These are phyloP conservation scores for Drechslera avenae DNA, from an alignment of 2,329 filamentous ascomycete genomes.

Conservation along the genomic window DNA sequence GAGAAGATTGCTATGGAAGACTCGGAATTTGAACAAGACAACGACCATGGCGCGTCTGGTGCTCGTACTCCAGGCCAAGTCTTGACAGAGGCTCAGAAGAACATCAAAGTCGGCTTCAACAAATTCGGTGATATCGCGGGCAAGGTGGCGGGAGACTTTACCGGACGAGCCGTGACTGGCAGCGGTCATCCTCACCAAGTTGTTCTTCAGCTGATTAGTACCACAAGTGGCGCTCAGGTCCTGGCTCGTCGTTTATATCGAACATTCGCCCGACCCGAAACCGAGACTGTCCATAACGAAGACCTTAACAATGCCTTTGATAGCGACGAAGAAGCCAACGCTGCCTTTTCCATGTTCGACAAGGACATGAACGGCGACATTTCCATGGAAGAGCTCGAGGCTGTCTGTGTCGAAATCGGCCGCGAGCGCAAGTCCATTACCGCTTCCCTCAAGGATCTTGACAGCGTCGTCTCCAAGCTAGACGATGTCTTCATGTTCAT, in stretches of 20 bases:
- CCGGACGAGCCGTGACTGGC: conserved; percentile 70
- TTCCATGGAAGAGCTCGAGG: conserved; percentile 91
- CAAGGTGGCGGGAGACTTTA: conserved; percentile 88
- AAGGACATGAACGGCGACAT: conserved; percentile 97
- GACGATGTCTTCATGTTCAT: conserved; percentile 89
- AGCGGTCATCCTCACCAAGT: conserved; percentile 84
- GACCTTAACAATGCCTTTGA: conserved; percentile 81
- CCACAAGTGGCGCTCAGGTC: conserved; percentile 75
- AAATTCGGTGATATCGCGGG: conserved; percentile 86
- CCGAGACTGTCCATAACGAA: conserved; percentile 76
- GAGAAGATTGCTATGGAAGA: conserved; percentile 71
- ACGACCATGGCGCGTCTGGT: conserved; percentile 57
- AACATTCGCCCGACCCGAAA: conserved; percentile 76
- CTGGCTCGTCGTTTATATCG: conserved; percentile 87
- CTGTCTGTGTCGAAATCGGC: conserved; percentile 91
- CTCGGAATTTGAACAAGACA: conserved; percentile 71
- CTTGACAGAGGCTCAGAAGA: conserved; percentile 71
- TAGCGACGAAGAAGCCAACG: conserved; percentile 82
- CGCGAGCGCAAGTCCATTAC: conserved; percentile 95
- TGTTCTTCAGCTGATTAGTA: conserved; percentile 75
- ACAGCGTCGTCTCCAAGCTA: conserved; percentile 89
- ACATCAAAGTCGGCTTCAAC: conserved; percentile 74
- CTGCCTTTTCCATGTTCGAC: conserved; percentile 90
- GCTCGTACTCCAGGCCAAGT: conserved; percentile 74
- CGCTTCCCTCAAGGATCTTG: conserved; percentile 90